These are phyloP conservation scores for Curvularia spicifera DNA, from an alignment of 2,329 filamentous ascomycete species.

Conservation along the genomic window DNA sequence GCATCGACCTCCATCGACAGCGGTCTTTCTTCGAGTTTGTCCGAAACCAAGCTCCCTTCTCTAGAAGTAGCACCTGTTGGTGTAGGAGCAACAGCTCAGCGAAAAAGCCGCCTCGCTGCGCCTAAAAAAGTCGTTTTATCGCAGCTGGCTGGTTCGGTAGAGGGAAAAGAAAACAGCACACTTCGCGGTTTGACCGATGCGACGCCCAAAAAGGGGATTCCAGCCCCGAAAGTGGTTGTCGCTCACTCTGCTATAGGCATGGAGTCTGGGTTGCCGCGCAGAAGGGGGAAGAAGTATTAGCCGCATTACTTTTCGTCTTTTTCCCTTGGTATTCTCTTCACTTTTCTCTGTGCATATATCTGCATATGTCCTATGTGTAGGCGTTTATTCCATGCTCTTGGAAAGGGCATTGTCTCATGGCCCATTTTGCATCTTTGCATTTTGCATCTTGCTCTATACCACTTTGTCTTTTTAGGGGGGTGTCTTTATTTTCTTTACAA, in stretches of 20 bases:
- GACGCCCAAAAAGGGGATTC: conserved; percentile 43
- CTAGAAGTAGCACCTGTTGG: conserved; percentile 34
- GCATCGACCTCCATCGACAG: conserved; percentile 16
- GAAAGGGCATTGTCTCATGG: background rate
- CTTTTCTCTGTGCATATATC: background rate
- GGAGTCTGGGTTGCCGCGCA: conserved; percentile 41
- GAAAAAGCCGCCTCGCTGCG: conserved; percentile 44
- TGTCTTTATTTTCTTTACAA: background rate
- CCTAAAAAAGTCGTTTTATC: conserved; percentile 46
- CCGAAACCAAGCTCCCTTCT: conserved; percentile 24
- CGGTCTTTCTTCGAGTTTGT: conserved; percentile 13
- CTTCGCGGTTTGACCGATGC: conserved; percentile 20
- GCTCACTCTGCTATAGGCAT: conserved; percentile 17
- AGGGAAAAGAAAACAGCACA: conserved; percentile 30
- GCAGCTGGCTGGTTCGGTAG: conserved; percentile 22
- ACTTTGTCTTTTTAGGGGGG: background rate
- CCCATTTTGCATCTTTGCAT: background rate
- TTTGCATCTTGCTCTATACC: background rate
- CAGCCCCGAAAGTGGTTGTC: conserved; percentile 29
- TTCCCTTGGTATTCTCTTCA: background rate
- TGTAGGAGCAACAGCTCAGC: conserved; percentile 24
- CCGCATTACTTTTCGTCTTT: background rate
- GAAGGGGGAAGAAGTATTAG: conserved; percentile 35
- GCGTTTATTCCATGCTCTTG: background rate
- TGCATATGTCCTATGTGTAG: background rate